Percentiles rank a stretch among this genome's conserved stretches.
These are phyloP conservation scores for Salix arbutifolia DNA, from an alignment of 345 rosid species.

Conservation along the genomic window DNA sequence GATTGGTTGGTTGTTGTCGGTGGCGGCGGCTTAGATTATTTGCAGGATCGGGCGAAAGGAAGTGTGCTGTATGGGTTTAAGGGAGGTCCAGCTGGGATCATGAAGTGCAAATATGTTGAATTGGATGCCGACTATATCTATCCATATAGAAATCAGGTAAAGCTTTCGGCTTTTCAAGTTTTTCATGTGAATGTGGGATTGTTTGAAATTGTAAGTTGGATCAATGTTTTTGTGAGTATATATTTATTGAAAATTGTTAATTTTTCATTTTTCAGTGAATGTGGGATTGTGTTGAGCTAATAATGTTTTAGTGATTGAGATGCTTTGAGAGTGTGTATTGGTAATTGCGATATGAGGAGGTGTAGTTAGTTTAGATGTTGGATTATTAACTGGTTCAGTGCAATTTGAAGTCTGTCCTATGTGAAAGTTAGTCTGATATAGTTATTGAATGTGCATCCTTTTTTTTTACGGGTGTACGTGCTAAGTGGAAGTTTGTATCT, in stretches of 20 bases:
- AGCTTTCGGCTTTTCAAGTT: neutral
- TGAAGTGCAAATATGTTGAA: constrained; percentile 83
- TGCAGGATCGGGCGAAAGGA: constrained; percentile 69
- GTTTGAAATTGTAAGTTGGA: no score
- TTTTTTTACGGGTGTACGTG: neutral
- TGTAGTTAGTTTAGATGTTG: neutral
- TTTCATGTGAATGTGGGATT: no score
- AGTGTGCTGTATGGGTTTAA: constrained; percentile 77
- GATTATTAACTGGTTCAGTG: neutral
- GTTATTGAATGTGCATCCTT: neutral
- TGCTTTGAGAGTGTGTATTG: neutral
- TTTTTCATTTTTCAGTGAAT: neutral
- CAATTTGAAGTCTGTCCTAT: neutral
- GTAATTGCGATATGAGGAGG: neutral
- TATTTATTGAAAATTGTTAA: no score
- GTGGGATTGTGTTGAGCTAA: neutral
- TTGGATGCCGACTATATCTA: constrained; percentile 61
- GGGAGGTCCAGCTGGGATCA: constrained; percentile 98
- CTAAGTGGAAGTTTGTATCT: neutral
- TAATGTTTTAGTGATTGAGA: neutral
- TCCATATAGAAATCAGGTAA: constrained; percentile 91
- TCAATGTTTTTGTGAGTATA: neutral
- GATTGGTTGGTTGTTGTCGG: neutral
- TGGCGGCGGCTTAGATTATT: constrained; percentile 52
- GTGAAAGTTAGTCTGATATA: neutral